Evolutionary conservation across 495 filamentous ascomycete genomes (phyloP).

Genomic region (Neurospora sp.): DNA sequence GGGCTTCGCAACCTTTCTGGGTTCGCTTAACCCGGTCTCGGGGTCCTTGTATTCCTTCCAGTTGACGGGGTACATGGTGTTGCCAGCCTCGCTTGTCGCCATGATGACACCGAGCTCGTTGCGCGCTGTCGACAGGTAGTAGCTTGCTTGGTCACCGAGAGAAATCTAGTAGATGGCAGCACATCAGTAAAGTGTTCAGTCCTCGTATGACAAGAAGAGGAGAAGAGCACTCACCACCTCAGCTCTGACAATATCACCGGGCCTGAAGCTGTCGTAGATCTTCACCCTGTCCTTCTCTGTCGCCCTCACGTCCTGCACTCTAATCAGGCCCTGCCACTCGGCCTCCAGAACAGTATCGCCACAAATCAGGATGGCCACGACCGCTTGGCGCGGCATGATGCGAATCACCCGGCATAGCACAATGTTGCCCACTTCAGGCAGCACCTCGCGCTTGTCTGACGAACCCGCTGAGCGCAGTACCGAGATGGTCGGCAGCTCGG

Average conservation of each 20-base stretch:
- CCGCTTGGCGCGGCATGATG: slow-evolving; percentile 71
- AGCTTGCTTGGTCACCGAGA: slow-evolving; percentile 85
- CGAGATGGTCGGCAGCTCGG: slow-evolving; percentile 29
- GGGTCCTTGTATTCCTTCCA: slow-evolving; percentile 92
- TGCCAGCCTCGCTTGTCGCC: slow-evolving; percentile 80
- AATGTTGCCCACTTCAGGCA: slow-evolving; percentile 68
- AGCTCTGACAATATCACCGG: slow-evolving; percentile 86
- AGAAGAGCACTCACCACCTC: slow-evolving; percentile 54
- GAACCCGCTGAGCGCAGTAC: slow-evolving; percentile 12
- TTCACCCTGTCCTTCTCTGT: slow-evolving; percentile 94
- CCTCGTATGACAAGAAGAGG: background rate
- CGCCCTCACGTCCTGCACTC: slow-evolving; percentile 82
- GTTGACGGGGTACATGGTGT: slow-evolving; percentile 81
- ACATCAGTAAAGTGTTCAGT: slow-evolving; percentile 1
- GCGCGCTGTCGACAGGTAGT: slow-evolving; percentile 79
- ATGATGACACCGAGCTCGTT: slow-evolving; percentile 93
- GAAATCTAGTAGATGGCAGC: slow-evolving; percentile 48
- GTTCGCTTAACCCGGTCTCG: slow-evolving; percentile 65
- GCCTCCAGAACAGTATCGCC: slow-evolving; percentile 52
- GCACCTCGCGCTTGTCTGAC: slow-evolving; percentile 53
- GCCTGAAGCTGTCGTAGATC: slow-evolving; percentile 82
- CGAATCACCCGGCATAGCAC: slow-evolving; percentile 80
- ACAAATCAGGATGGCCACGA: slow-evolving; percentile 71
- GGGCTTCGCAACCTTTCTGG: slow-evolving; percentile 87
- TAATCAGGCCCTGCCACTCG: slow-evolving; percentile 50